Evolutionary conservation across 2,329 filamentous ascomycete genomes (phyloP), one percentile per base, ranked within the genome.

Genomic region (Apiospora phragmitis): DNA sequence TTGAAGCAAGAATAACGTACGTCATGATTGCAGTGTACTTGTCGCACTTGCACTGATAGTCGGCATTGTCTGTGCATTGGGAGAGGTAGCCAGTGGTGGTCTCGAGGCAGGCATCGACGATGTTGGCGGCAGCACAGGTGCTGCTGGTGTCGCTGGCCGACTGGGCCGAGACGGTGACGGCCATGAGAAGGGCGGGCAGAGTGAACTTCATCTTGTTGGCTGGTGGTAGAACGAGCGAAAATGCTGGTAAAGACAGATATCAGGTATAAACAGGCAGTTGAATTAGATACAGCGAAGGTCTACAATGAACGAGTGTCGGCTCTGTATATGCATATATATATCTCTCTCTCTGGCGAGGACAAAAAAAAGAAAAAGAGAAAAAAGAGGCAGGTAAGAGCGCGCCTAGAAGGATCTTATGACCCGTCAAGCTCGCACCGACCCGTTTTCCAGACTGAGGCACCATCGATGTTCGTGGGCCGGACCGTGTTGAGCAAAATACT

Each of bases 41-140:
- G 67, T 84, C 81, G 80, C 89, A 92, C 41, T 90, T 82, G 80
- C 90, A 91, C 67, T 69, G 69, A 38, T 79, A 83, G 72, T 83
- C 82, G 8, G 73, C 77, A 24, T 75, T 78, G n/a, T 76, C 65
- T 2, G 65, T 67, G 71, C 82, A 84, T 7, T 76, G 74, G n/a
- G 66, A 71, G 7, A 80, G 69, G 65, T 83, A 82, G 42, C 78
- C 77, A 72, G 77, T 72, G 0, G 80, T 82, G 9, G 78, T 81
- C 3, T 73, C 70, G 24, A 83, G 73, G 69, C 82, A 83, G 11
- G 79, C 70, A 3, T 83, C 80, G 51, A 83, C 77, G 42, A 83
- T 81, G 51, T 76, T 74, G 70, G 81, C 76, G 2, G 79, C 82
- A 8, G 77, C 78, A 45, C 82, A 83, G 5, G 71, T 68, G 7